phyloP scores from a whole-genome alignment of 2,329 filamentous ascomycete genomes.

The Fusarium globosum region DNA sequence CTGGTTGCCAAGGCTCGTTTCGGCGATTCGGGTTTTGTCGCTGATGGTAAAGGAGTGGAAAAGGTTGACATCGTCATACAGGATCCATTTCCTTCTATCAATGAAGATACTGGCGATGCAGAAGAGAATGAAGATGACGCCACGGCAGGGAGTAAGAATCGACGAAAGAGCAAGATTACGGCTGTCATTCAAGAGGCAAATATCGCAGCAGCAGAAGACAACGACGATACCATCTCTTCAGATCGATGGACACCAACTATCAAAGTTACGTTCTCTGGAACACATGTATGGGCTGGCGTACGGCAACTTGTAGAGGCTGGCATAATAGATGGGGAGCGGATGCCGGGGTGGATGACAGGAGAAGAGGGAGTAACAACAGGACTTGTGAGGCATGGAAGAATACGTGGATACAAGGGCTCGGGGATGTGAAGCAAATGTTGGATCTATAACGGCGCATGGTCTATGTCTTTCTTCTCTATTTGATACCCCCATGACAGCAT shows the following conservation, averaged over 20 bases:
- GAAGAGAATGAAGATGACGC: conserved; percentile 35
- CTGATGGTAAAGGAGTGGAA: conserved; percentile 71
- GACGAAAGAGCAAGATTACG: conserved; percentile 52
- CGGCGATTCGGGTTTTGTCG: conserved; percentile 66
- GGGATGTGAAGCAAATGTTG: conserved; percentile 55
- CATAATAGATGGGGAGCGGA: conserved; percentile 77
- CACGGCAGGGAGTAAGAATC: conserved; percentile 14
- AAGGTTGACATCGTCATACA: conserved; percentile 69
- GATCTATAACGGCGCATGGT: conserved; percentile 36
- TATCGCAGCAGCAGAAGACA: conserved; percentile 35
- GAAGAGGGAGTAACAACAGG: conserved; percentile 84
- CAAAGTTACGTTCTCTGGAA: conserved; percentile 76
- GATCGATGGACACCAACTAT: conserved; percentile 54
- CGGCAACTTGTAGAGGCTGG: conserved; percentile 81
- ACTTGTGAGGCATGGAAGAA: conserved; percentile 73
- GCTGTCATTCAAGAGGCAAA: conserved; percentile 48
- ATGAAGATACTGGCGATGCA: conserved; percentile 32
- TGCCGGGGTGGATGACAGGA: conserved; percentile 93
- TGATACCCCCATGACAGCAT: conserved; percentile 46
- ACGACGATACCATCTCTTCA: conserved; percentile 42
- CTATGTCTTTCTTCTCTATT: conserved; percentile 44
- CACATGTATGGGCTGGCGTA: conserved; percentile 84
- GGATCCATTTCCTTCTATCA: conserved; percentile 62
- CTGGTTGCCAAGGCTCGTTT: conserved; percentile 76
- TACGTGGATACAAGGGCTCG: conserved; percentile 68